A percentile compares a stretch with the other conserved stretches of the same genome.
phyloP scores from a whole-genome alignment of 2,329 filamentous ascomycete species.

The Talaromyces sp. region DNA sequence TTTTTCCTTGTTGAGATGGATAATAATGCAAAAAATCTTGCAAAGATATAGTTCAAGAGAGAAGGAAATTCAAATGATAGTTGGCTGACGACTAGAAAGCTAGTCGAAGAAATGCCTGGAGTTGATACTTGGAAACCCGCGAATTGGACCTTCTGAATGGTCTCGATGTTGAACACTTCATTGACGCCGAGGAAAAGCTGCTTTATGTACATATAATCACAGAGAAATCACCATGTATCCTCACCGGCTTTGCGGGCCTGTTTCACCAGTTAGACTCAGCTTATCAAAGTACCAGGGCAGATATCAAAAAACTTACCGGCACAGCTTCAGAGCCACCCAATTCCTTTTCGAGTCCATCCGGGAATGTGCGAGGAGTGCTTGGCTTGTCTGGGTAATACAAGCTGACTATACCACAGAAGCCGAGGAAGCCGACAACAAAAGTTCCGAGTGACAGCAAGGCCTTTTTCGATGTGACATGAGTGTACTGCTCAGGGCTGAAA shows the following conservation, averaged over 20 bases:
- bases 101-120: not conserved
- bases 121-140: not conserved
- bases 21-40: not conserved
- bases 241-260: conserved; percentile 36
- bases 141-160: not conserved
- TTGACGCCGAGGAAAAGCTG: conserved; percentile 28
- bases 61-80: not conserved
- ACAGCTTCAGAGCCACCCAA: conserved; percentile 64
- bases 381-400: conserved; percentile 66
- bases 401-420: conserved; percentile 62
- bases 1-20: not conserved
- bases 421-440: conserved; percentile 60
- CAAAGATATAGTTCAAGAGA: not conserved
- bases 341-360: conserved; percentile 65
- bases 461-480: conserved; percentile 68
- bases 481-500: conserved; percentile 85
- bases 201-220: conserved; percentile 32
- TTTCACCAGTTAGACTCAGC: conserved; percentile 6
- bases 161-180: conserved; percentile 8
- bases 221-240: conserved; percentile 28
- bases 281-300: not conserved
- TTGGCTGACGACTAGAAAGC: not conserved
- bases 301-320: conserved; percentile 49
- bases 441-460: conserved; percentile 61
- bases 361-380: conserved; percentile 62